phyloP scores from a whole-genome alignment of 2,329 filamentous ascomycete genomes.

The Sordariomycetes sp. region DNA sequence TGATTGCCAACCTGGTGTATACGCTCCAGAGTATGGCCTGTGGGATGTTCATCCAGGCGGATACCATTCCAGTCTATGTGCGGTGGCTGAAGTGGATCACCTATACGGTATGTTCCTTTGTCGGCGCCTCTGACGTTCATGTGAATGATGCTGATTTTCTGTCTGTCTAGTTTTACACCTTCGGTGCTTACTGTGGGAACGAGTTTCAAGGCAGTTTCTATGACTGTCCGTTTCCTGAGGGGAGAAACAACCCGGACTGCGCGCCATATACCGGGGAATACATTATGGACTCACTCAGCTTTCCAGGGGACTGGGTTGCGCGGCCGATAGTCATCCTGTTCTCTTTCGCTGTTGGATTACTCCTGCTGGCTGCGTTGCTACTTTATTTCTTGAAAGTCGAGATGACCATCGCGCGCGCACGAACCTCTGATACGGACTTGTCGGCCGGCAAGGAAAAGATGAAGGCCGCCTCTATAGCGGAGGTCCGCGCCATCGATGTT shows the following conservation, averaged over 20 bases:
- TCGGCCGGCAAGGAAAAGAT: conserved; percentile 65
- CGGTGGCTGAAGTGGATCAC: conserved; percentile 64
- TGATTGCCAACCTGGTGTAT: conserved; percentile 63
- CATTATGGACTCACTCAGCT: conserved; percentile 58
- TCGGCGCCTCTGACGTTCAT: conserved; percentile 8
- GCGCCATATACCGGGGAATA: conserved; percentile 58
- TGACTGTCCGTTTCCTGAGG: conserved; percentile 54
- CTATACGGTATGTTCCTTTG: conserved; percentile 35
- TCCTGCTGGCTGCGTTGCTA: conserved; percentile 47
- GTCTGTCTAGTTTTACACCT: conserved; percentile 49
- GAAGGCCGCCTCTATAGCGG: conserved; percentile 35
- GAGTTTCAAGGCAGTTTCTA: conserved; percentile 66
- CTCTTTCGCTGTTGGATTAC: conserved; percentile 54
- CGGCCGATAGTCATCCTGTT: conserved; percentile 54
- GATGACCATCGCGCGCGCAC: conserved; percentile 57
- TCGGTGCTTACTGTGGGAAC: conserved; percentile 60
- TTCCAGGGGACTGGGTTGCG: conserved; percentile 56
- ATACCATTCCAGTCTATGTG: conserved; percentile 67
- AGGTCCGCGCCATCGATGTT: conserved; percentile 52
- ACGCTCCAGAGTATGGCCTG: conserved; percentile 67
- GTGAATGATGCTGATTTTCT: neutral
- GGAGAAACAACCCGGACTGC: conserved; percentile 54
- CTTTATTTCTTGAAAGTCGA: conserved; percentile 56
- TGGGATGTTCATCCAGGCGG: conserved; percentile 65
- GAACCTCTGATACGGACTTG: conserved; percentile 46